Evolutionary conservation across 2,329 filamentous ascomycete species (phyloP).

Genomic region (Trichophyton mentagrophytes): DNA sequence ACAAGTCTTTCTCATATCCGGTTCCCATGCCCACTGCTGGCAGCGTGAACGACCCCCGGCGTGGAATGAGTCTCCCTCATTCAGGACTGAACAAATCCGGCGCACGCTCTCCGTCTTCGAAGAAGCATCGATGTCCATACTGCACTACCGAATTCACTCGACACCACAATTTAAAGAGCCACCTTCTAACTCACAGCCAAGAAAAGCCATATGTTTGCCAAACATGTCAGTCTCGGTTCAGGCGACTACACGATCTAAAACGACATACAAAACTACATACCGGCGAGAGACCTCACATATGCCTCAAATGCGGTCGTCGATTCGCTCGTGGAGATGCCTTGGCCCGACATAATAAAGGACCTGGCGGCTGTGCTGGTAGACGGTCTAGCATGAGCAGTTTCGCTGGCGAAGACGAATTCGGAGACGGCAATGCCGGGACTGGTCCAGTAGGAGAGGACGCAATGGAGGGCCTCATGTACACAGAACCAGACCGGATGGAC

Average conservation of each 20-base stretch:
- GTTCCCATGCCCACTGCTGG: slow-evolving; percentile 40
- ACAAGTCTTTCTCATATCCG: slow-evolving; percentile 52
- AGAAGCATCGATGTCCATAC: slow-evolving; percentile 83
- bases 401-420: slow-evolving; percentile 61
- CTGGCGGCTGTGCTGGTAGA: slow-evolving; percentile 85
- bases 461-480: slow-evolving; percentile 53
- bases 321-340: slow-evolving; percentile 93
- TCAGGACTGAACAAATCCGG: slow-evolving; percentile 43
- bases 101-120: slow-evolving; percentile 59
- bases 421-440: slow-evolving; percentile 33
- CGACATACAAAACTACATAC: slow-evolving; percentile 94
- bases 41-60: slow-evolving; percentile 38
- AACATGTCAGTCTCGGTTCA: slow-evolving; percentile 85
- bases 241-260: slow-evolving; percentile 87
- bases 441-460: slow-evolving; percentile 33
- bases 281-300: slow-evolving; percentile 88
- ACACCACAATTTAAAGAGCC: slow-evolving; percentile 94
- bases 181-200: slow-evolving; percentile 92
- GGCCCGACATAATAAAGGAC: slow-evolving; percentile 87
- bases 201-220: slow-evolving; percentile 94
- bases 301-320: slow-evolving; percentile 83
- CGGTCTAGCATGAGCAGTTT: slow-evolving; percentile 76
- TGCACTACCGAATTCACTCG: slow-evolving; percentile 94
- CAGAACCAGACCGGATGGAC: slow-evolving; percentile 38
- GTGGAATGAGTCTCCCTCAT: slow-evolving; percentile 47